Percentiles rank a stretch among this genome's conserved stretches.
Conservation (phyloP, 805 yeast species). For the Cyberlindnera xylosilytica region DNA sequence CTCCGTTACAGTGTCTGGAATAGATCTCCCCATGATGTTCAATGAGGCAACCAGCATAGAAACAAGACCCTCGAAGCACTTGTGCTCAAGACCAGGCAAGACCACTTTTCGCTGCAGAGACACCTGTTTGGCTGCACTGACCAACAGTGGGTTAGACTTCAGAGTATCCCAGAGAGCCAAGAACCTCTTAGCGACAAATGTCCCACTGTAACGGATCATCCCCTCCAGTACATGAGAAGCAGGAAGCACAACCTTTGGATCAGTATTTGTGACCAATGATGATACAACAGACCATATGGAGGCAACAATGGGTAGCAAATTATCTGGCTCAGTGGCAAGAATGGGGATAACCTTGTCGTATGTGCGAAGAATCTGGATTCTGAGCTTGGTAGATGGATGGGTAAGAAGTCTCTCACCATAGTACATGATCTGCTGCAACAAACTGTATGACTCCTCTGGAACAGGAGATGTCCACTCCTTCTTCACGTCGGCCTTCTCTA, state of each 20-base stretch:
- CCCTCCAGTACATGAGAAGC: slow-evolving; percentile 28
- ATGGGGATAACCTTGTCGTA: slow-evolving; percentile 44
- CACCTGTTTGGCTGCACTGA: slow-evolving; percentile 10
- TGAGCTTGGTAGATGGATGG: slow-evolving; percentile 58
- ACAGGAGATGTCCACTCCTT: slow-evolving; percentile 64
- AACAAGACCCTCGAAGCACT: slow-evolving; percentile 20
- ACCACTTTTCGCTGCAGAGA: slow-evolving; percentile 11
- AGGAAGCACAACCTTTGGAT: slow-evolving; percentile 28
- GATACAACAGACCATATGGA: slow-evolving; percentile 48
- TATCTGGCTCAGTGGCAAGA: slow-evolving; percentile 45
- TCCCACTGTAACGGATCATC: slow-evolving; percentile 37
- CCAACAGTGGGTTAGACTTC: slow-evolving; percentile 14
- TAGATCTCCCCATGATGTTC: slow-evolving; percentile 19
- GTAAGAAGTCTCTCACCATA: slow-evolving; percentile 71
- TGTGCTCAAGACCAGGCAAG: slow-evolving; percentile 23
- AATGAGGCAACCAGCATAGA: slow-evolving; percentile 22
- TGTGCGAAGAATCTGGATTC: slow-evolving; percentile 53
- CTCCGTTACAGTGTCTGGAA: slow-evolving; percentile 23
- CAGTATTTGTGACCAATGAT: slow-evolving; percentile 15
- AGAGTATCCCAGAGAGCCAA: slow-evolving; percentile 41
- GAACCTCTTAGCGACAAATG: slow-evolving; percentile 46
- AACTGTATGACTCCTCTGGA: slow-evolving; percentile 55
- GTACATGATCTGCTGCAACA: slow-evolving; percentile 56
- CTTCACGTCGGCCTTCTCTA: slow-evolving; percentile 28
- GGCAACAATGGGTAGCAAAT: slow-evolving; percentile 49